Percentiles rank a stretch among this genome's conserved stretches.
These are phyloP conservation scores for Hyaloscypha variabilis DNA, from an alignment of 495 filamentous ascomycete species.

Conservation along the genomic window DNA sequence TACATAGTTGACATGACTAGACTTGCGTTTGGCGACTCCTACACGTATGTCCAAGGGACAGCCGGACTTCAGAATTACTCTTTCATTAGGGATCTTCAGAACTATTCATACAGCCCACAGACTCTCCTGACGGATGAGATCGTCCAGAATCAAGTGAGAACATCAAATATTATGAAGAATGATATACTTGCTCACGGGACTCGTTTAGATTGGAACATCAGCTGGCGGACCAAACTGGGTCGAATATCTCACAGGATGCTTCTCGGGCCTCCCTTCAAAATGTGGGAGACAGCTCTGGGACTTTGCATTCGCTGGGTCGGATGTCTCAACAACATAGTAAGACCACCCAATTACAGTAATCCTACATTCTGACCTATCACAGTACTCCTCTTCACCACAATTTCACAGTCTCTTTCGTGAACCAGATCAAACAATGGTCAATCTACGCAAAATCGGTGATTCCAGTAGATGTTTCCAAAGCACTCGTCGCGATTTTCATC, in stretches of 20 bases:
- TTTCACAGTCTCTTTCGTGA: slow-evolving; percentile 20
- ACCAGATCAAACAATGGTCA: slow-evolving; percentile 47
- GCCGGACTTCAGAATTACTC: slow-evolving; percentile 48
- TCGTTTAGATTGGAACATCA: slow-evolving; percentile 44
- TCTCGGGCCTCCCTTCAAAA: slow-evolving; percentile 39
- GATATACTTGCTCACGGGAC: not conserved
- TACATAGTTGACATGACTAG: slow-evolving; percentile 23
- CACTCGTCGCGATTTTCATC: slow-evolving; percentile 72
- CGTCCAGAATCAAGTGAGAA: slow-evolving; percentile 46
- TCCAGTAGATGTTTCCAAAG: slow-evolving; percentile 53
- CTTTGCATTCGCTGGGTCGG: slow-evolving; percentile 57
- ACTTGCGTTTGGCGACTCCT: slow-evolving; percentile 58
- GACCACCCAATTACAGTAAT: not conserved
- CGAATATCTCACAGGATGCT: slow-evolving; percentile 61
- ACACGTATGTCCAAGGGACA: slow-evolving; percentile 56
- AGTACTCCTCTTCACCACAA: slow-evolving; percentile 58
- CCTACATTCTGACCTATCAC: slow-evolving; percentile 43
- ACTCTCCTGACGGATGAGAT: slow-evolving; percentile 48
- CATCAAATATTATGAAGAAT: not conserved
- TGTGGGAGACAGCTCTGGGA: slow-evolving; percentile 55
- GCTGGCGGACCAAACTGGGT: slow-evolving; percentile 70
- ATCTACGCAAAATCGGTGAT: slow-evolving; percentile 52
- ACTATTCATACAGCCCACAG: slow-evolving; percentile 41
- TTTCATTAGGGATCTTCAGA: slow-evolving; percentile 49
- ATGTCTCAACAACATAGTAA: slow-evolving; percentile 43